Percentiles rank a stretch among this genome's conserved stretches.
phyloP scores from a whole-genome alignment of 345 rosid genomes.

The Corchorus olitorius region DNA sequence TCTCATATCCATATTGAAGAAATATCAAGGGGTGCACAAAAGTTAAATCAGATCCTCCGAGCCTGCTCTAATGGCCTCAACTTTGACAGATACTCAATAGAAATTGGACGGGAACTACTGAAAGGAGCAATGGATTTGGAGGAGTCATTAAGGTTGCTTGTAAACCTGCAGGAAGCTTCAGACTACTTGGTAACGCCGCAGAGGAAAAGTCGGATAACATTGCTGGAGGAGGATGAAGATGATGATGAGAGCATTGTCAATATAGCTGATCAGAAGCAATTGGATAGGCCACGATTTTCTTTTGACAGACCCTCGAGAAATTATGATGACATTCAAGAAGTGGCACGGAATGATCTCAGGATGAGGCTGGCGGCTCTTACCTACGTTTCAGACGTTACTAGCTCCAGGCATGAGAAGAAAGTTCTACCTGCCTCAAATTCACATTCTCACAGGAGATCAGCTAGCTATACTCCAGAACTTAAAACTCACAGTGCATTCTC shows the following conservation, averaged over 20 bases:
- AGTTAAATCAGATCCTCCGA: slow-evolving; percentile 70
- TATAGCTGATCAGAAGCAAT: slow-evolving; percentile 42
- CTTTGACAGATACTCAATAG: slow-evolving; percentile 66
- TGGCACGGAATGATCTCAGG: slow-evolving; percentile 48
- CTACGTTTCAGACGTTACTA: slow-evolving; percentile 37
- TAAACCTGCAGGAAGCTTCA: slow-evolving; percentile 73
- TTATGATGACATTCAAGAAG: slow-evolving; percentile 38
- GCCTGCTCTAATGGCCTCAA: slow-evolving; percentile 66
- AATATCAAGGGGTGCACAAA: slow-evolving; percentile 75
- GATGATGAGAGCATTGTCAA: slow-evolving; percentile 29
- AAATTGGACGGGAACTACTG: slow-evolving; percentile 71
- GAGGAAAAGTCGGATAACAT: slow-evolving; percentile 56
- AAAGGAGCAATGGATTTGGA: slow-evolving; percentile 83
- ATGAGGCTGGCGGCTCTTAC: slow-evolving; percentile 51
- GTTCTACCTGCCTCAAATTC: slow-evolving; percentile 28
- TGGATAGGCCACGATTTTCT: slow-evolving; percentile 52
- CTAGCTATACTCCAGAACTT: slow-evolving; percentile 28
- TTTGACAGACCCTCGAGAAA: slow-evolving; percentile 46
- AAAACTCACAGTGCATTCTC: slow-evolving; percentile 30
- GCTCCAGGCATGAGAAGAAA: slow-evolving; percentile 30
- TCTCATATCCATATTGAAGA: slow-evolving; percentile 72
- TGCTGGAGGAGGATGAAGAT: slow-evolving; percentile 71
- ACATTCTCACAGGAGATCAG: slow-evolving; percentile 45
- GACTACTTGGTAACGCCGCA: slow-evolving; percentile 48
- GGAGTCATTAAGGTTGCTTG: slow-evolving; percentile 79